A percentile compares a stretch with the other conserved stretches of the same genome.
Evolutionary conservation across 805 yeast genomes (phyloP).

Genomic region (Candida maris): DNA sequence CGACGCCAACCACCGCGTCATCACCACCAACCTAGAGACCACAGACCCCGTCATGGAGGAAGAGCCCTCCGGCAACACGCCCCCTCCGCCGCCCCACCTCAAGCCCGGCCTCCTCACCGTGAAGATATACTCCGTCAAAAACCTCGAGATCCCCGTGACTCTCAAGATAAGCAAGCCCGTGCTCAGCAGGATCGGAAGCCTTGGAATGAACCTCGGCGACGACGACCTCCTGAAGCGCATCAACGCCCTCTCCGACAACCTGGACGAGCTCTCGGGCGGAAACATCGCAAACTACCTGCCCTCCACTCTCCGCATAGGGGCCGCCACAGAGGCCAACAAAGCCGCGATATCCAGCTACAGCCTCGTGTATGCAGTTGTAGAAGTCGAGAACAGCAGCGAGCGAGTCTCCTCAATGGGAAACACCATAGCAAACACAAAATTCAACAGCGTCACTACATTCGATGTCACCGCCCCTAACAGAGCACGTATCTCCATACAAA

Average conservation of each 20-base stretch:
- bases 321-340: constrained; percentile 49
- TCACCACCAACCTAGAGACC: constrained; percentile 26
- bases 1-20: constrained; percentile 16
- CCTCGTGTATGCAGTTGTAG: constrained; percentile 80
- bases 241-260: constrained; percentile 25
- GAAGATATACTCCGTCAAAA: constrained; percentile 67
- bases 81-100: constrained; percentile 8
- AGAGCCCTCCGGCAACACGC: constrained; percentile 8
- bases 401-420: constrained; percentile 85
- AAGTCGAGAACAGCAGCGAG: constrained; percentile 91
- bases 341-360: constrained; percentile 43
- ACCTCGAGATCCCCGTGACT: constrained; percentile 66
- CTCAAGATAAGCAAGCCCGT: constrained; percentile 62
- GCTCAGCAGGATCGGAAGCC: constrained; percentile 60
- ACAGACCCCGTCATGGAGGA: constrained; percentile 33
- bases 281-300: constrained; percentile 40
- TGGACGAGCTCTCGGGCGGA: constrained; percentile 26
- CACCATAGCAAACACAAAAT: constrained; percentile 69
- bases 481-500: constrained; percentile 57
- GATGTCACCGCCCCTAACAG: constrained; percentile 66
- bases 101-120: constrained; percentile 75
- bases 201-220: constrained; percentile 42
- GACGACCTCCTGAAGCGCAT: constrained; percentile 32
- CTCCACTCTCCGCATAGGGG: constrained; percentile 34
- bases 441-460: constrained; percentile 87